Evolutionary conservation across 225 moss, liverwort and hornwort species (phyloP), one percentile per base, ranked within the genome.

Genomic region (Pleurozium schreberi): DNA sequence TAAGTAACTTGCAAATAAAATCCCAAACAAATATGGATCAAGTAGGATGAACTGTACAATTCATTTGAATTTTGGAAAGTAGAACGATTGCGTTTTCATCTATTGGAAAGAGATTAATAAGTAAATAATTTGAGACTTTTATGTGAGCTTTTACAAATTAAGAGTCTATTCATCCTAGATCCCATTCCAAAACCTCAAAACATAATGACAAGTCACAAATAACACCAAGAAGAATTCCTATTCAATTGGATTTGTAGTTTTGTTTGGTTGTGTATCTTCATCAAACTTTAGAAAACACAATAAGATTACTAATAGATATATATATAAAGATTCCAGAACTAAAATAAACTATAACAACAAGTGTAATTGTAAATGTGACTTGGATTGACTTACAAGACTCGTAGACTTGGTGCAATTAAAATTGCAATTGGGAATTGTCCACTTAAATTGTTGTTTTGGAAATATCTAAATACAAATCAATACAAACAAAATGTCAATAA

Each of bases 101-200:
- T 18, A 8, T 18, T 15, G 4, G 2, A 79, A 3, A 79, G 15
- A 26, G 55, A n/a, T 5, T 17, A 26, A 23, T 10, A 52, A 52
- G 2, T 11, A 11, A 25, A 25, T 8, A n/a, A 22, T 0, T 0
- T 3, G 0, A 10, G 0, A 17, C 27, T 38, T 38, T 25, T 9
- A 4, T 15, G 9, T 21, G 6, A 34, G 16, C 10, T 53, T n/a
- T 57, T 8, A 16, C 17, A 79, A 55, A 55, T 36, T 7, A 55
- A 55, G 5, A 55, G 3, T 55, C 2, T 36, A 3, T n/a, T 17
- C 16, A 26, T 38, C 7, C 3, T 6, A 20, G 0, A 38, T 26
- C 3, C 6, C 14, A 17, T 3, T 55, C 2, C 8, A 2, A 36
- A 55, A 57, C 16, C 4, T 55, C 7, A 79, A 55, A 38, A 11